Conservation (phyloP, 768 basidiomycete species). For the Sporobolomyces pararoseus region DNA sequence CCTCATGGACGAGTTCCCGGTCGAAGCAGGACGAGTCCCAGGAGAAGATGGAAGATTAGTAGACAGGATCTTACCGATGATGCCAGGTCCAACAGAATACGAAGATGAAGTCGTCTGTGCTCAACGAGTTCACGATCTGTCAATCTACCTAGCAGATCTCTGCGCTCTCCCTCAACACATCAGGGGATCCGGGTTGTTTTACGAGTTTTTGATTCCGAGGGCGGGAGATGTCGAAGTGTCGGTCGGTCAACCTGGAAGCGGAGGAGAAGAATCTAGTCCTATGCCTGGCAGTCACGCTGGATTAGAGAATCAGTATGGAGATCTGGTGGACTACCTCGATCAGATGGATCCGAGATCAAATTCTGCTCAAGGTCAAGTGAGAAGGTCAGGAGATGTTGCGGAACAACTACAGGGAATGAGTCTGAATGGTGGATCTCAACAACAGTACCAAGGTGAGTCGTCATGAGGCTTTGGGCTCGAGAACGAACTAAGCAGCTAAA, state of each 20-base stretch:
- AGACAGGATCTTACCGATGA: constrained; percentile 78
- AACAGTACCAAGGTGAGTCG: neutral
- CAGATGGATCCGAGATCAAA: constrained; percentile 39
- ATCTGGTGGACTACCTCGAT: constrained; percentile 45
- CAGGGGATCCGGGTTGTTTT: constrained; percentile 71
- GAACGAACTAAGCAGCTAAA: too few species aligned
- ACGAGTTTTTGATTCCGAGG: constrained; percentile 75
- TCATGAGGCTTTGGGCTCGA: too few species aligned
- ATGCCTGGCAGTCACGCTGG: constrained; percentile 26
- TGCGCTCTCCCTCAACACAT: constrained; percentile 76
- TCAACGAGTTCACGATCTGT: constrained; percentile 72
- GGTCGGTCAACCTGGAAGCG: constrained; percentile 5
- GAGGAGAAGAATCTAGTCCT: constrained; percentile 9
- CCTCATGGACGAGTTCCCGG: constrained; percentile 78
- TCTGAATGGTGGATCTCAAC: constrained; percentile 25
- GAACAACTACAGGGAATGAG: constrained; percentile 31
- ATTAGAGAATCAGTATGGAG: constrained; percentile 45
- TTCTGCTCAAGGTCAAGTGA: neutral
- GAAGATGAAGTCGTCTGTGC: constrained; percentile 82
- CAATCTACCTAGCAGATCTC: constrained; percentile 78
- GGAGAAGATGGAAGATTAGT: constrained; percentile 38
- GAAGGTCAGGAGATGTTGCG: constrained; percentile 6
- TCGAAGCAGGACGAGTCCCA: constrained; percentile 75
- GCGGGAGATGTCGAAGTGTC: constrained; percentile 57
- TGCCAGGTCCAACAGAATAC: constrained; percentile 86